Evolutionary conservation across 2,329 filamentous ascomycete species (phyloP), one percentile per base, ranked within the genome.

Genomic region (Rhynchosporium graminicola): DNA sequence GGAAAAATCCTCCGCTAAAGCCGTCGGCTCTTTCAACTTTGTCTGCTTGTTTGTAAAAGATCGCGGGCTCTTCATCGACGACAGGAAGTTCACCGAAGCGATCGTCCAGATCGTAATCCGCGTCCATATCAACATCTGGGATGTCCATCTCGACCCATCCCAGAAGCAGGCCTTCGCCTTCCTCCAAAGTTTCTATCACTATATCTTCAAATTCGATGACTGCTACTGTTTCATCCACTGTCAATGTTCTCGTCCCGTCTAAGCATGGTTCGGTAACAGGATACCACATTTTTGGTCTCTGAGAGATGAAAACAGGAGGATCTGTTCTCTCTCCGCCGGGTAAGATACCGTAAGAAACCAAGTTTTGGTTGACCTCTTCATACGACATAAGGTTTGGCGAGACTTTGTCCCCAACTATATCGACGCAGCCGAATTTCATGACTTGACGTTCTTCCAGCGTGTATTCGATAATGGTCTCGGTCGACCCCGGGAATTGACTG

Each of bases 1-100:
- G 65, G 3, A 59, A 50, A 31, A 69, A 71, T 0, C 70, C 70
- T 4, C 59, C 69, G 5, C 64, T 64, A 2, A 50, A 50, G 2
- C 64, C 63, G 60, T 55, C 48, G 10, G 51, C 33, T 26, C 63
- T 60, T 13, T 57, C 59, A 9, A 40, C 46, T 8, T 26, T 26
- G 29, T 51, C n/a, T 33, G 20, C 28, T 13, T 10, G 26, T 28
- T 42, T 43, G 26, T 40, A 43, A 8, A 51, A 40, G 2, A 59
- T 40, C 9, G 36, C 47, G 3, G 57, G 57, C 38, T 59, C 57
- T 43, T 59, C 56, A 31, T 48, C 33, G 29, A 42, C 20, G 8
- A 40, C 51, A 8, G 51, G 36, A 26, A 54, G 20, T 29, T n/a
- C 38, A 20, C 15, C 9, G 9, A 29, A 29, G 10, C 28, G n/a